phyloP scores from a whole-genome alignment of 805 yeast genomes.

The Diddensiella caesifluorescens region DNA sequence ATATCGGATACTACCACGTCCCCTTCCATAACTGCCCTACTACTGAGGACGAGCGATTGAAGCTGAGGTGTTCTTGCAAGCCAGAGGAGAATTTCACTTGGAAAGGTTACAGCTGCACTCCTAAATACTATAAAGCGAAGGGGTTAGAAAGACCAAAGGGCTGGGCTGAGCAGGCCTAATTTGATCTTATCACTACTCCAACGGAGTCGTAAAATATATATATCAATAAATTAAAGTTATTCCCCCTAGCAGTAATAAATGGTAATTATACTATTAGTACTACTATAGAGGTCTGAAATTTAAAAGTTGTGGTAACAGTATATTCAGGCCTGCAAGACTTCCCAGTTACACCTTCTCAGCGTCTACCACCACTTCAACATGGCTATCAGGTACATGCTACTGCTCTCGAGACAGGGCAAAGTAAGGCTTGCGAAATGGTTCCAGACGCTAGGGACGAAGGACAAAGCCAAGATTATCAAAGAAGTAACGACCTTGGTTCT shows the following conservation, averaged over 20 bases:
- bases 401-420: constrained; percentile 92
- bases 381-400: constrained; percentile 74
- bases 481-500: constrained; percentile 84
- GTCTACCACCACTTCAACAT: no score
- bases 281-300: no score
- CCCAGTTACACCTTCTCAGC: no score
- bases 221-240: no score
- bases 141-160: constrained; percentile 30
- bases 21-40: constrained; percentile 56
- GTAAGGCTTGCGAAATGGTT: constrained; percentile 94
- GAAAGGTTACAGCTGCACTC: constrained; percentile 38
- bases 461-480: constrained; percentile 73
- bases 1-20: constrained; percentile 53
- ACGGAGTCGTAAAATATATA: no score
- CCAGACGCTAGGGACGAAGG: constrained; percentile 73
- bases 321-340: no score
- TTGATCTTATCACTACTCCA: no score
- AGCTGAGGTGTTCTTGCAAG: constrained; percentile 67
- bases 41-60: constrained; percentile 42
- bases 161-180: constrained; percentile 37
- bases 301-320: no score
- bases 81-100: constrained; percentile 46
- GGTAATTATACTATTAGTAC: no score
- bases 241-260: no score
- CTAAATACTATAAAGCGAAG: constrained; percentile 30